phyloP scores from a whole-genome alignment of 2,329 filamentous ascomycete genomes.

The Tolypocladium capitatum region DNA sequence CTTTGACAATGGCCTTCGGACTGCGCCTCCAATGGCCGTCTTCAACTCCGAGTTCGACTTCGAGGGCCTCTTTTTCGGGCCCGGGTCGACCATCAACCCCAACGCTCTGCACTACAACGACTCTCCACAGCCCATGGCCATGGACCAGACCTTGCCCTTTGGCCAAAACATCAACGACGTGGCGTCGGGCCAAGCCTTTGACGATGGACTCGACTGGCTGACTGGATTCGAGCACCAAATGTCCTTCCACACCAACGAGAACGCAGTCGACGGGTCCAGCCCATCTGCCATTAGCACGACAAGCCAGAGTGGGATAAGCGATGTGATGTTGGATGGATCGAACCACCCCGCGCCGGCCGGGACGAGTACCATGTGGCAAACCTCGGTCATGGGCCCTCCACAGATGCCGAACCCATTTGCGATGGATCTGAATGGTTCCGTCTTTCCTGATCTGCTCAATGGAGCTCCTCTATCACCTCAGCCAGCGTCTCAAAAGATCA shows the following conservation, averaged over 20 bases:
- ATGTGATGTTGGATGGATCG: conserved; percentile 77
- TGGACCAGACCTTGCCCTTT: conserved; percentile 51
- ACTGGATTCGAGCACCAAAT: conserved; percentile 69
- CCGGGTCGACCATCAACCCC: conserved; percentile 53
- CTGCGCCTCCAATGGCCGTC: conserved; percentile 55
- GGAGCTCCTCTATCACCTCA: conserved; percentile 67
- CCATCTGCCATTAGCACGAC: conserved; percentile 92
- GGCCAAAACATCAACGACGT: conserved; percentile 44
- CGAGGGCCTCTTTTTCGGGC: conserved; percentile 51
- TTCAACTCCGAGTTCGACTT: conserved; percentile 42
- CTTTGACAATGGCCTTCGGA: conserved; percentile 55
- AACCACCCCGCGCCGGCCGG: conserved; percentile 45
- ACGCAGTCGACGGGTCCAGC: conserved; percentile 81
- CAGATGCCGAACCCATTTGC: conserved; percentile 57
- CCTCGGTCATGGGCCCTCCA: conserved; percentile 54
- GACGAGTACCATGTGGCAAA: conserved; percentile 54
- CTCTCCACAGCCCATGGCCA: conserved; percentile 52
- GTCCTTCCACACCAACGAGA: conserved; percentile 59
- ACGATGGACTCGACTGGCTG: conserved; percentile 73
- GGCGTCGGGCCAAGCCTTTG: conserved; percentile 44
- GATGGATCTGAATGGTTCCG: conserved; percentile 59
- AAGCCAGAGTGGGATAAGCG: conserved; percentile 82
- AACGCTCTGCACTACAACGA: conserved; percentile 74
- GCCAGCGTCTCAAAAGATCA: conserved; percentile 53
- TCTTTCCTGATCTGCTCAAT: conserved; percentile 65